Evolutionary conservation across 2,329 filamentous ascomycete genomes (phyloP).

Genomic region (Leptodontidium sp.): DNA sequence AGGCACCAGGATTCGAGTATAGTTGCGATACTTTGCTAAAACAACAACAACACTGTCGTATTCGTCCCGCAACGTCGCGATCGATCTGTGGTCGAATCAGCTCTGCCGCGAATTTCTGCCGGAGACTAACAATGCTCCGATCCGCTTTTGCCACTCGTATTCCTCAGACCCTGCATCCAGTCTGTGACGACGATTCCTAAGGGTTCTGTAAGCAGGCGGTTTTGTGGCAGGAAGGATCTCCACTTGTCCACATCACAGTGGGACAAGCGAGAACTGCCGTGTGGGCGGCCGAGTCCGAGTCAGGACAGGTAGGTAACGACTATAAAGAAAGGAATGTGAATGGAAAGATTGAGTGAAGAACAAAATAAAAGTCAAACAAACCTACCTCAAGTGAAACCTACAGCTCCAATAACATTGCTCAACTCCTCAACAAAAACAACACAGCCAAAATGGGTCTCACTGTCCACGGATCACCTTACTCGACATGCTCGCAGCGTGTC

Average conservation of each 20-base stretch:
- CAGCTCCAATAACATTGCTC: constrained; percentile 17
- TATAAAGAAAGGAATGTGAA: constrained; percentile 8
- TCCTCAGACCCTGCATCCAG: background rate
- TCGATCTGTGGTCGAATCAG: background rate
- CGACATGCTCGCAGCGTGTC: constrained; percentile 45
- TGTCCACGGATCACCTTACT: constrained; percentile 43
- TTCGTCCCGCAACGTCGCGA: no score
- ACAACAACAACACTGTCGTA: no score
- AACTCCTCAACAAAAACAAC: background rate
- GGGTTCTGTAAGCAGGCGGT: constrained; percentile 2
- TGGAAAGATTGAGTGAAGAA: background rate
- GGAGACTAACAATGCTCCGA: background rate
- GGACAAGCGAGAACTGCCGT: constrained; percentile 4
- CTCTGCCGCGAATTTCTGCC: background rate
- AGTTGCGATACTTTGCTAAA: no score
- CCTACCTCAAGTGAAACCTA: background rate
- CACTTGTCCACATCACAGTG: constrained; percentile 9
- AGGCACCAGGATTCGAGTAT: no score
- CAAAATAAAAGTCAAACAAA: no score
- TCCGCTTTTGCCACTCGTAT: background rate
- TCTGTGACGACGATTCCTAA: background rate
- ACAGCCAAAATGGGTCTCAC: constrained; percentile 45
- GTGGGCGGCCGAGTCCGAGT: background rate
- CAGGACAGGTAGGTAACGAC: background rate
- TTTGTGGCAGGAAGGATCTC: background rate